A percentile compares a stretch with the other conserved stretches of the same genome.
phyloP scores from a whole-genome alignment of 2,329 filamentous ascomycete genomes.

The Penicillium sp. region DNA sequence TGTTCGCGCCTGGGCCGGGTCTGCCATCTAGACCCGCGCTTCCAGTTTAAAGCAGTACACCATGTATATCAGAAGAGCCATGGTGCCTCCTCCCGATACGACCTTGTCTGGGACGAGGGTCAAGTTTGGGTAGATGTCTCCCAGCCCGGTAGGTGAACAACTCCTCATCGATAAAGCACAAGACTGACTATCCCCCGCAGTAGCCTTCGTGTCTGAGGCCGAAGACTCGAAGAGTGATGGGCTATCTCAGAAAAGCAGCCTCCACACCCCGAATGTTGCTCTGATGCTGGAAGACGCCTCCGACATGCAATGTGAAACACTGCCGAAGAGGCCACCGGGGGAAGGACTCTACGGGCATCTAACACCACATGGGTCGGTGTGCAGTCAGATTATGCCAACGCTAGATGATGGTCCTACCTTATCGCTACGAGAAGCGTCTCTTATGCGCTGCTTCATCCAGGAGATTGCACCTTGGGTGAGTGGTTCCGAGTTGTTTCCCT shows the following conservation, averaged over 20 bases:
- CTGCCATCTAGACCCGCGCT: conserved; percentile 35
- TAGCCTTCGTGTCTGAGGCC: conserved; percentile 29
- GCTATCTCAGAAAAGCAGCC: background rate
- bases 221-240: conserved; percentile 11
- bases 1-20: conserved; percentile 29
- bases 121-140: conserved; percentile 36
- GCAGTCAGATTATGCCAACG: too few species aligned
- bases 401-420: conserved; percentile 14
- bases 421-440: conserved; percentile 32
- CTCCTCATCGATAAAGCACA: too few species aligned
- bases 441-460: conserved; percentile 36
- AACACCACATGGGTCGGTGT: too few species aligned
- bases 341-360: too few species aligned
- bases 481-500: background rate
- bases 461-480: conserved; percentile 36
- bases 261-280: background rate
- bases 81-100: conserved; percentile 26
- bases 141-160: conserved; percentile 28
- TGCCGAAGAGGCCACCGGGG: too few species aligned
- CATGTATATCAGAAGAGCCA: conserved; percentile 36
- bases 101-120: conserved; percentile 30
- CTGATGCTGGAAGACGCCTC: background rate
- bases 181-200: conserved; percentile 11
- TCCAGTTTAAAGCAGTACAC: conserved; percentile 34
- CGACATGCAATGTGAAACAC: too few species aligned